These are phyloP conservation scores for Pythium sukuiense DNA, from an alignment of 352 stramenopile species.

Conservation along the genomic window DNA sequence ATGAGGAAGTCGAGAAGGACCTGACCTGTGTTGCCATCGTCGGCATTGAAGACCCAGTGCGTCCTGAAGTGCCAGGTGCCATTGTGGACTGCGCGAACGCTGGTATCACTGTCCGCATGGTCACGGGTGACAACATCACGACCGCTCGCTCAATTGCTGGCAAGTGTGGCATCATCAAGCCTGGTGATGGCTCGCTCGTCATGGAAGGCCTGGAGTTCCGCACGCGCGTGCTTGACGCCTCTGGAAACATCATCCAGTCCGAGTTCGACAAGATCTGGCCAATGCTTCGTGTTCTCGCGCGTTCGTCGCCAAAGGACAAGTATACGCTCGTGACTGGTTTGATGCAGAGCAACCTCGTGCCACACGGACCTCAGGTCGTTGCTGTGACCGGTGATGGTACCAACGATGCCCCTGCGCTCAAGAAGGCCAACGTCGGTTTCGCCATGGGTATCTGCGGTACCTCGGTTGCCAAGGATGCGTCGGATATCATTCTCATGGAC, in stretches of 20 bases:
- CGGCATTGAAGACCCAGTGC: constrained; percentile 93
- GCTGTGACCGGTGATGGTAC: constrained; percentile 81
- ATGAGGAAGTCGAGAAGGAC: constrained; percentile 51
- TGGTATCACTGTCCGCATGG: constrained; percentile 92
- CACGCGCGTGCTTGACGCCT: constrained; percentile 39
- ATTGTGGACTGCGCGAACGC: constrained; percentile 90
- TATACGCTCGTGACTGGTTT: constrained; percentile 89
- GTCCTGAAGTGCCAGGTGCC: constrained; percentile 84
- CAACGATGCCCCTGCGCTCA: constrained; percentile 67
- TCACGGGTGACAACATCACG: constrained; percentile 91
- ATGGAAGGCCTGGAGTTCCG: constrained; percentile 35
- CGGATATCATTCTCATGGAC: constrained; percentile 90
- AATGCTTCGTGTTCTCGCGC: constrained; percentile 88
- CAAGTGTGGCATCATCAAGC: constrained; percentile 86
- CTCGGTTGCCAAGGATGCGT: constrained; percentile 89
- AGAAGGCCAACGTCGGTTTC: constrained; percentile 80
- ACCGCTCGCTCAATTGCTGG: constrained; percentile 90
- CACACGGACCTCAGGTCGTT: constrained; percentile 36
- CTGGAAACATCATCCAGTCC: constrained; percentile 42
- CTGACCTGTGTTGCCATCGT: constrained; percentile 74
- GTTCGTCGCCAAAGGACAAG: constrained; percentile 90
- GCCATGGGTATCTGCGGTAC: constrained; percentile 52
- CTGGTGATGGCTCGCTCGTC: constrained; percentile 4
- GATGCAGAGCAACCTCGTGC: constrained; percentile 36
- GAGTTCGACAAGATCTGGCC: constrained; percentile 84